Evolutionary conservation across 23 red algal genomes (phyloP).

Genomic region (Agarophyton chilense): DNA sequence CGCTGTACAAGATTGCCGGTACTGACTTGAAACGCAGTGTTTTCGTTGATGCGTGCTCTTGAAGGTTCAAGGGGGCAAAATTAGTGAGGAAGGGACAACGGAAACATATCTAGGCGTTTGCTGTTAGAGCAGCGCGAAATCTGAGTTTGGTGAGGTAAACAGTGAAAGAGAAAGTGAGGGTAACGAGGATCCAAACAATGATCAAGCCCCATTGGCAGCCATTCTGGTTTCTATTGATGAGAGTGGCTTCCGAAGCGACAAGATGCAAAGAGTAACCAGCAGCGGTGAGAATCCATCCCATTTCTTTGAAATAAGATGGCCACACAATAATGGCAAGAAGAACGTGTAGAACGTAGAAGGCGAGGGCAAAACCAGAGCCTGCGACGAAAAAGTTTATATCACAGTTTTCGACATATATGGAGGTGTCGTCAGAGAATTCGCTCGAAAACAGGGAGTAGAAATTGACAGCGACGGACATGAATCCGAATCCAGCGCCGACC

Average conservation of each 20-base stretch:
- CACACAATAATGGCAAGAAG: conserved; percentile 52
- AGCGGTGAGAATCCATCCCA: not conserved
- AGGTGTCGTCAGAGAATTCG: conserved; percentile 70
- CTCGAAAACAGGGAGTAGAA: conserved; percentile 55
- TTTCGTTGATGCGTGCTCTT: conserved; percentile 16
- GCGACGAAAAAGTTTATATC: conserved; percentile 80
- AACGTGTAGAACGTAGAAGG: conserved; percentile 75
- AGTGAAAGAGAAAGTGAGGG: conserved; percentile 2
- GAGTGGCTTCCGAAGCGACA: conserved; percentile 41
- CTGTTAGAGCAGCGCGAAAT: not conserved
- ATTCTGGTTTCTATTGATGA: conserved; percentile 48
- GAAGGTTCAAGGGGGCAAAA: conserved; percentile 8
- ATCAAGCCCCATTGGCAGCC: conserved; percentile 56
- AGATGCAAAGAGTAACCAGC: conserved; percentile 47
- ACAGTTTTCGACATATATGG: conserved; percentile 72
- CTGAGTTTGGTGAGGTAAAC: conserved; percentile 18
- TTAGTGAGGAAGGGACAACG: not conserved
- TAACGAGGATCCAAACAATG: conserved; percentile 23
- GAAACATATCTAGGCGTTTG: not conserved
- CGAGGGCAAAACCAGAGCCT: conserved; percentile 29
- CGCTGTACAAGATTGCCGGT: not conserved
- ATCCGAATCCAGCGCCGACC: conserved; percentile 68
- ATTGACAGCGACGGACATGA: conserved; percentile 70
- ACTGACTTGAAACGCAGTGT: conserved; percentile 3
- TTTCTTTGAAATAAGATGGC: conserved; percentile 48